Base-by-base conservation (phyloP, 2,329 filamentous ascomycete genomes). In the Pezizomycotina sp. region DNA sequence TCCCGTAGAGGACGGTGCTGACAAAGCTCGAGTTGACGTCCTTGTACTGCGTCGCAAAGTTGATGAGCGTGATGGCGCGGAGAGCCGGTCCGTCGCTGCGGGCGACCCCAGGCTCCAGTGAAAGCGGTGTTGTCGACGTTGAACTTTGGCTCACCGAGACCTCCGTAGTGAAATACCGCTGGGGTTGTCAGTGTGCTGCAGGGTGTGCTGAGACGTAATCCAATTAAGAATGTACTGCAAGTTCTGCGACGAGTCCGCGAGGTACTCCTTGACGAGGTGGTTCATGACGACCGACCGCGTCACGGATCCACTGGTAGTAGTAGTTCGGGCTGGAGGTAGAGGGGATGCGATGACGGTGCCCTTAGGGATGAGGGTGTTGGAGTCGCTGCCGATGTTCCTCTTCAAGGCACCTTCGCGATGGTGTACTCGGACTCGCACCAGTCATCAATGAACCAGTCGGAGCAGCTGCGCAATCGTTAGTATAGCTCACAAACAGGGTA, bases 281-380 rank as follows among this genome's bases (percentile, higher is more conserved):
- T 55, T 51, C 45, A 58, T 56, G 9, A 59, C 60, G 23, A 62
- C 60, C 0, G 58, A 58, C n/a, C 23, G 59, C 59, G 45, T 62
- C 60, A 37, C 60, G 55, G 22, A 61, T 55, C 60, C 60, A 62
- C 47, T 62, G 59, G 43, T 56, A 62, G 48, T 55, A 62, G 45
- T 62, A 62, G 39, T 62, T 53, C 7, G 60, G 60, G 12, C 52
- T 48, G 3, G 54, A 39, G 18, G 50, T 55, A 10, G 56, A 60
- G 60, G 60, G 35, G 60, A 62, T 16, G 60, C 60, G 21, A 62
- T 49, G 2, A 62, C 58, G 3, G 57, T 57, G 20, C 60, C 60
- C 24, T 31, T 40, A 3, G 36, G 36, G 4, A 44, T 38, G 3
- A 36, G 23, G 2, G 41, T 30, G 12, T 44, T 44, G 6, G 19